phyloP scores from a whole-genome alignment of 345 rosid genomes.

The Populus ilicifolia region DNA sequence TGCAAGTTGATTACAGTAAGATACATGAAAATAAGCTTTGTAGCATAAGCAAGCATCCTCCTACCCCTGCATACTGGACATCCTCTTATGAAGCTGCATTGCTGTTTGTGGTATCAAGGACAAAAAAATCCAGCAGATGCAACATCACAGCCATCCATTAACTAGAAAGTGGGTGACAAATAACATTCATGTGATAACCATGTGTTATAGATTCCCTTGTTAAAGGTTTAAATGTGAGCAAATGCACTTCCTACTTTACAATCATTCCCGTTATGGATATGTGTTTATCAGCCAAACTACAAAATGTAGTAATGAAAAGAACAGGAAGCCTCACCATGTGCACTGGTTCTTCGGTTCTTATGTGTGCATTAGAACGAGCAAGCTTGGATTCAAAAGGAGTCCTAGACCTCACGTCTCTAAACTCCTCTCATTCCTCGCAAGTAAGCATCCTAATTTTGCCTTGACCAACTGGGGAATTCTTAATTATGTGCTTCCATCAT shows the following conservation, averaged over 20 bases:
- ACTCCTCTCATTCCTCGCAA: constrained; percentile 83
- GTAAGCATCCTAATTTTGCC: constrained; percentile 77
- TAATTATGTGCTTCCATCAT: constrained; percentile 73
- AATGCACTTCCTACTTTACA: neutral
- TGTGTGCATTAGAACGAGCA: constrained; percentile 77
- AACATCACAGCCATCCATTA: too few relatives aligned
- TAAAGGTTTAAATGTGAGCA: neutral
- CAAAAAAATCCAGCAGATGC: too few relatives aligned
- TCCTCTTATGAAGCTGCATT: neutral
- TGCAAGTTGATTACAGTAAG: neutral
- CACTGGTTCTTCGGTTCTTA: constrained; percentile 77
- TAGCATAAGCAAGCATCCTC: neutral
- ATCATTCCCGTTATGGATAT: neutral
- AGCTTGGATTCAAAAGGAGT: constrained; percentile 94
- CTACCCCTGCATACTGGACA: neutral
- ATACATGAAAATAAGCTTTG: neutral
- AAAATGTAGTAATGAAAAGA: neutral
- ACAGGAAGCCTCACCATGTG: constrained; percentile 41
- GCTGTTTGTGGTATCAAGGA: neutral
- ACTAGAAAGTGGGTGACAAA: too few relatives aligned
- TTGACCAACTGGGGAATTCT: constrained; percentile 76
- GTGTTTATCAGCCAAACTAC: neutral
- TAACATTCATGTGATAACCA: neutral
- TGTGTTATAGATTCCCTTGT: too few relatives aligned
- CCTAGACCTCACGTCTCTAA: constrained; percentile 87